Conservation (phyloP, 225 moss, liverwort and hornwort species). For the Physcomitrellopsis africana region DNA sequence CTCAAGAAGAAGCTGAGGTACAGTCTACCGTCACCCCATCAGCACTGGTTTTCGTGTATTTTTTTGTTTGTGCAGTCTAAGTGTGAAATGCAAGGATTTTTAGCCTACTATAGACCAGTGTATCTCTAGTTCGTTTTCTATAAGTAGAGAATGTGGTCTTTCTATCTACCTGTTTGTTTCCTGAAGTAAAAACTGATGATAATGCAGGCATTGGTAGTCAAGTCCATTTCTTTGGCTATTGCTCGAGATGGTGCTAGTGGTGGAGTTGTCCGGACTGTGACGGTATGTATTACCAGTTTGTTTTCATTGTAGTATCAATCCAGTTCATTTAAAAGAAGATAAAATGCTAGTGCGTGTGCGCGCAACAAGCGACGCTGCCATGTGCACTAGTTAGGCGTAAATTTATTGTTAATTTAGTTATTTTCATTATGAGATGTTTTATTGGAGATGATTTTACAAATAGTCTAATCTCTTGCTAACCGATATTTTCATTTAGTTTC, state of each 20-base stretch:
- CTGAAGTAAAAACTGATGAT: slow-evolving; percentile 13
- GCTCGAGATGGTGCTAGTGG: slow-evolving; percentile 99
- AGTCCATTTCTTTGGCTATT: slow-evolving; percentile 94
- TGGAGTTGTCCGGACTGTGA: slow-evolving; percentile 92
- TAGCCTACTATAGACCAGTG: neutral
- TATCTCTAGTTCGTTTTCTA: neutral
- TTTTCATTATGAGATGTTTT: neutral
- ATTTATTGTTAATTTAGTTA: slow-evolving; percentile 9
- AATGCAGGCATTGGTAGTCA: slow-evolving; percentile 84
- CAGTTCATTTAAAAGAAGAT: neutral
- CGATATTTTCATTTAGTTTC: neutral
- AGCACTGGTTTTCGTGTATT: neutral
- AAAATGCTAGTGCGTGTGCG: neutral
- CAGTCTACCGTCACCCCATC: neutral
- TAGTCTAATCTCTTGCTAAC: neutral
- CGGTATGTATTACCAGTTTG: slow-evolving; percentile 48
- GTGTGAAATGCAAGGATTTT: neutral
- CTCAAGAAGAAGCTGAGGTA: slow-evolving; percentile 87
- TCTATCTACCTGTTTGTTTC: neutral
- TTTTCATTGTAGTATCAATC: neutral
- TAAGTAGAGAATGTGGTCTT: neutral
- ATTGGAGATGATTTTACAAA: slow-evolving; percentile 2
- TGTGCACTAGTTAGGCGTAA: neutral
- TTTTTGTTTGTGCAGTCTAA: slow-evolving; percentile 15
- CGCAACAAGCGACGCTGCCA: neutral